A percentile compares a stretch with the other conserved stretches of the same genome.
These are phyloP conservation scores for Botrytis squamosa DNA, from an alignment of 2,329 filamentous ascomycete genomes.

Conservation along the genomic window DNA sequence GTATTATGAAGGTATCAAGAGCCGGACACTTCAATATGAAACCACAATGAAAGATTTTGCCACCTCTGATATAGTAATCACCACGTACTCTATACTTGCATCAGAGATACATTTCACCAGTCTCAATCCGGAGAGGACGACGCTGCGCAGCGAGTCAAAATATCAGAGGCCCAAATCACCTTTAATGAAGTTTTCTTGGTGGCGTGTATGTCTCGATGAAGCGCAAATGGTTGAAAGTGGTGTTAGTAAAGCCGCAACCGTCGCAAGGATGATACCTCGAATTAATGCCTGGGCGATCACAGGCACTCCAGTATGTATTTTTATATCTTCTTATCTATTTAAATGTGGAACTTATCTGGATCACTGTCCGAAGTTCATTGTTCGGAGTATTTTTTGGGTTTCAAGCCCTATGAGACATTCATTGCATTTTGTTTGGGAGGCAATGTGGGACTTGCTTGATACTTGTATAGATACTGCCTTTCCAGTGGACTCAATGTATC, in stretches of 20 bases:
- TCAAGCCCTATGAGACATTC: background rate
- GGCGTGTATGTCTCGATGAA: slow-evolving; percentile 76
- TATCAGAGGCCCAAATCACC: slow-evolving; percentile 70
- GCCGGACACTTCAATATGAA: slow-evolving; percentile 37
- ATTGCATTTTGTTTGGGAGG: background rate
- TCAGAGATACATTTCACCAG: slow-evolving; percentile 76
- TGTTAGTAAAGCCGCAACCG: slow-evolving; percentile 75
- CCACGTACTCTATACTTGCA: slow-evolving; percentile 69
- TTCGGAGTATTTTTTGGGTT: background rate
- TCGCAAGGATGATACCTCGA: slow-evolving; percentile 77
- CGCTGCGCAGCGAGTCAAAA: slow-evolving; percentile 60
- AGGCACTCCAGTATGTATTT: slow-evolving; percentile 71
- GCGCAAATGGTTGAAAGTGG: slow-evolving; percentile 94
- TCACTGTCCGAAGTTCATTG: background rate
- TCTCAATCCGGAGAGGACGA: slow-evolving; percentile 64
- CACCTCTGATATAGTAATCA: slow-evolving; percentile 58
- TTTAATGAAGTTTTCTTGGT: slow-evolving; percentile 77
- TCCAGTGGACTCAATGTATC: background rate
- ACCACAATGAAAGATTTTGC: slow-evolving; percentile 48
- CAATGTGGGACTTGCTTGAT: background rate
- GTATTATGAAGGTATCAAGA: slow-evolving; percentile 52
- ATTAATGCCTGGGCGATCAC: slow-evolving; percentile 90
- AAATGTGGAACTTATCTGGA: background rate
- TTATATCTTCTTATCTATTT: background rate
- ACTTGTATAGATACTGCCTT: background rate